Percentiles rank a stretch among this genome's conserved stretches.
Evolutionary conservation across 441 rosid species (phyloP).

Genomic region (Isatis lusitanica): DNA sequence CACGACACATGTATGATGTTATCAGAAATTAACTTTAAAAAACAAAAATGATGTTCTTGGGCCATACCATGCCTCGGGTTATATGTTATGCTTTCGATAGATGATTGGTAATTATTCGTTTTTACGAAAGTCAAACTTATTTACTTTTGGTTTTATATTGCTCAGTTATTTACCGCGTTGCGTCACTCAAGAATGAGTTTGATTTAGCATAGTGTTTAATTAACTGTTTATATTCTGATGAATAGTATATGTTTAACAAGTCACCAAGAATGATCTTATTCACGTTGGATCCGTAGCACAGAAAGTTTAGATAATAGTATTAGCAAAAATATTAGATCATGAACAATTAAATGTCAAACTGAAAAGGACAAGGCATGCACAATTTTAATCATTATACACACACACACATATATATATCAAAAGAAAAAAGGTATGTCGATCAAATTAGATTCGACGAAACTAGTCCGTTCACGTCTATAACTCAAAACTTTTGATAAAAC

Average conservation of each 20-base stretch:
- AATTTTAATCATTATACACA: slow-evolving; percentile 31
- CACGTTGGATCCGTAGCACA: slow-evolving; percentile 2
- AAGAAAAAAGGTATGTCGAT: not conserved
- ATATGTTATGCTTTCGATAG: slow-evolving; percentile 24
- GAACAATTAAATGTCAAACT: slow-evolving; percentile 10
- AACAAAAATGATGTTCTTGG: slow-evolving; percentile 32
- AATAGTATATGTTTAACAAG: too few relatives aligned
- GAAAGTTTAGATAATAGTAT: not conserved
- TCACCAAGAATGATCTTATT: not conserved
- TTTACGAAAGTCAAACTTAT: slow-evolving; percentile 36
- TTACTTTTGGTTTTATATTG: not conserved
- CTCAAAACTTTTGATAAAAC: not conserved
- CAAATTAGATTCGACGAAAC: slow-evolving; percentile 15
- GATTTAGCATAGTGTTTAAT: slow-evolving; percentile 3
- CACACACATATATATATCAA: not conserved
- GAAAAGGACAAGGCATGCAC: slow-evolving; percentile 36
- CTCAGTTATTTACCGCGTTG: not conserved
- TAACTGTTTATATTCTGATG: not conserved
- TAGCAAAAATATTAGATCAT: not conserved
- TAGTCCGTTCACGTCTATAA: not conserved
- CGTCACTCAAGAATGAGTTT: slow-evolving; percentile 2
- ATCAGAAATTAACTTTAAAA: slow-evolving; percentile 5
- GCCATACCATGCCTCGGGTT: slow-evolving; percentile 42
- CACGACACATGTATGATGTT: slow-evolving; percentile 22
- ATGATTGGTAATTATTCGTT: slow-evolving; percentile 37